Conservation (phyloP, 2,329 filamentous ascomycete genomes). For the Sarocladiaceae sp. region DNA sequence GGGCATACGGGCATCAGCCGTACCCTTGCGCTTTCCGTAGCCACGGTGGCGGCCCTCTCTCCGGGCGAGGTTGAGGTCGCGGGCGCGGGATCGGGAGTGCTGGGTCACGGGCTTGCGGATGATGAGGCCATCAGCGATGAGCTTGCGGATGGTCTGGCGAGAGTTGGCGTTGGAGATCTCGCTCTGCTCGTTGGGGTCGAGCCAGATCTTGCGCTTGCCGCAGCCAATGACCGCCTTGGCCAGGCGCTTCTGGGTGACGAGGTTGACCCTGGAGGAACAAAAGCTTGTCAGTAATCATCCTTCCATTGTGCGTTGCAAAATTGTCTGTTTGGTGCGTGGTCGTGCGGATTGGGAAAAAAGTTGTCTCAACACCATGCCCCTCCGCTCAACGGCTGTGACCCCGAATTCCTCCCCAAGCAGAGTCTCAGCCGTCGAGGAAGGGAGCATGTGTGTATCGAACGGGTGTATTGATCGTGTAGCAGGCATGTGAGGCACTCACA, state of each 20-base stretch:
- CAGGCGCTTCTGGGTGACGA: constrained; percentile 99
- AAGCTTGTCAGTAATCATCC: not conserved
- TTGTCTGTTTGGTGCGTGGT: not conserved
- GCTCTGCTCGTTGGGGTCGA: constrained; percentile 98
- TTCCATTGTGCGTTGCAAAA: not conserved
- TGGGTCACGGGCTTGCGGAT: constrained; percentile 99
- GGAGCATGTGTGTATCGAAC: not conserved
- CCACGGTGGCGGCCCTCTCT: constrained; percentile 96
- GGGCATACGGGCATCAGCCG: constrained; percentile 98
- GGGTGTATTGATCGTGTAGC: constrained; percentile 2
- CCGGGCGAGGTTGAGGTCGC: constrained; percentile 91
- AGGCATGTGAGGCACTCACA: constrained; percentile 30
- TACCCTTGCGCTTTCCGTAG: constrained; percentile 99
- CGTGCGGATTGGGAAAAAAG: constrained; percentile 1
- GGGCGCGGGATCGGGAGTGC: constrained; percentile 96
- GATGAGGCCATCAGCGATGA: constrained; percentile 99
- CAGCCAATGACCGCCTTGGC: constrained; percentile 97
- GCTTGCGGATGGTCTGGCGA: constrained; percentile 99
- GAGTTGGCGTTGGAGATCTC: constrained; percentile 99
- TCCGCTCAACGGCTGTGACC: constrained; percentile 2
- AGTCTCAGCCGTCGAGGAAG: constrained; percentile 5
- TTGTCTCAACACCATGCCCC: not conserved
- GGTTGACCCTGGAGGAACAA: constrained; percentile 78
- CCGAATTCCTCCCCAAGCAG: not conserved
- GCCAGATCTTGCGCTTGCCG: constrained; percentile 99